Conservation (phyloP, 257 asterid species). For the Solanum megistacrolobum region DNA sequence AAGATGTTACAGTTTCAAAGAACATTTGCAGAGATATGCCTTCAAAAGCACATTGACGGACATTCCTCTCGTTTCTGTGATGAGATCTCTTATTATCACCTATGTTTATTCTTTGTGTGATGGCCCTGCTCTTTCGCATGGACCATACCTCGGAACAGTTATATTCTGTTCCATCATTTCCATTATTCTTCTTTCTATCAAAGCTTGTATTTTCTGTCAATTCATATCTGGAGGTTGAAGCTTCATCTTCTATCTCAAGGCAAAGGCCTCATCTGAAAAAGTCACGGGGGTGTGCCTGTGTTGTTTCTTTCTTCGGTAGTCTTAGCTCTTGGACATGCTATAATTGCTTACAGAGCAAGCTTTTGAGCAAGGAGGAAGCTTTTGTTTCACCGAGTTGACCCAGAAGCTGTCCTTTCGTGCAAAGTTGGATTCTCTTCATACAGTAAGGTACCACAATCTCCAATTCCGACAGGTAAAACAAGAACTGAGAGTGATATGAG, state of each 20-base stretch:
- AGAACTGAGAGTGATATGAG: slow-evolving; percentile 46
- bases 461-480: slow-evolving; percentile 62
- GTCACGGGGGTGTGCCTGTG: slow-evolving; percentile 97
- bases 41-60: slow-evolving; percentile 85
- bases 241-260: slow-evolving; percentile 57
- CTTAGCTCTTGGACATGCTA: slow-evolving; percentile 89
- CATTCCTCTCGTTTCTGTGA: slow-evolving; percentile 73
- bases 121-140: slow-evolving; percentile 61
- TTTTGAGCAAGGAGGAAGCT: slow-evolving; percentile 92
- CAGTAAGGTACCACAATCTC: slow-evolving; percentile 85
- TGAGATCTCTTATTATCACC: slow-evolving; percentile 74
- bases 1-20: slow-evolving; percentile 46
- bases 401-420: slow-evolving; percentile 79
- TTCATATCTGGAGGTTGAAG: slow-evolving; percentile 73
- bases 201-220: slow-evolving; percentile 76
- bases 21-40: slow-evolving; percentile 66
- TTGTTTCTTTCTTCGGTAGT: slow-evolving; percentile 85
- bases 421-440: slow-evolving; percentile 67
- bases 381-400: slow-evolving; percentile 68
- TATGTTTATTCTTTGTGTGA: slow-evolving; percentile 69
- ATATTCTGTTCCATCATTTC: slow-evolving; percentile 60
- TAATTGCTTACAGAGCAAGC: slow-evolving; percentile 78
- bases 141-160: slow-evolving; percentile 80
- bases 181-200: slow-evolving; percentile 60
- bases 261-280: slow-evolving; percentile 81